A percentile compares a stretch with the other conserved stretches of the same genome.
These are phyloP conservation scores for Hansenula sp. DNA, from an alignment of 1,139 yeast species.

Conservation along the genomic window DNA sequence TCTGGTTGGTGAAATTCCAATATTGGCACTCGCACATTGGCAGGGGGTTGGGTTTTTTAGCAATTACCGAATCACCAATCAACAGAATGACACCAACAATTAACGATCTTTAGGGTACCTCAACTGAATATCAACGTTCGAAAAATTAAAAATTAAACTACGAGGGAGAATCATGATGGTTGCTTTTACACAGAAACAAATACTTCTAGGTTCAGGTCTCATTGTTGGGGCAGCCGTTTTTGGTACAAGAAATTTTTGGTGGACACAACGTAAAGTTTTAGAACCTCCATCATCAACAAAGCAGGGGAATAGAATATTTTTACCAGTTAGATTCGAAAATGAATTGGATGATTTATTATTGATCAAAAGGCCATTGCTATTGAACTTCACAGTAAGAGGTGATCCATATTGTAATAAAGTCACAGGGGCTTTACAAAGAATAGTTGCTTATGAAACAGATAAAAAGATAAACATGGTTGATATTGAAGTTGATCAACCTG, in stretches of 20 bases:
- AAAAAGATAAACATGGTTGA: slow-evolving; percentile 61
- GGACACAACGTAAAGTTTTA: slow-evolving; percentile 23
- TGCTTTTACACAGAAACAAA: slow-evolving; percentile 16
- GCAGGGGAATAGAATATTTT: slow-evolving; percentile 33
- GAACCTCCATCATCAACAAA: slow-evolving; percentile 28
- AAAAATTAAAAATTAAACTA: too few relatives aligned
- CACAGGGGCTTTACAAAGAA: slow-evolving; percentile 58
- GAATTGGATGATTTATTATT: slow-evolving; percentile 57
- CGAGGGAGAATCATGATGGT: slow-evolving; percentile 3
- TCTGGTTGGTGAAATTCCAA: too few relatives aligned
- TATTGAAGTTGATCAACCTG: slow-evolving; percentile 64
- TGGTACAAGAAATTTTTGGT: slow-evolving; percentile 23
- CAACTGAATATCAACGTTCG: too few relatives aligned
- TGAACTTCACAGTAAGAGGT: slow-evolving; percentile 71
- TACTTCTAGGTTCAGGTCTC: slow-evolving; percentile 22
- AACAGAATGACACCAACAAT: too few relatives aligned
- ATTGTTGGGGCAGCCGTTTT: slow-evolving; percentile 16
- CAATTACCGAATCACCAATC: too few relatives aligned
- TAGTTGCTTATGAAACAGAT: slow-evolving; percentile 49
- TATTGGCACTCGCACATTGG: too few relatives aligned
- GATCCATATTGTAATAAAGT: slow-evolving; percentile 59
- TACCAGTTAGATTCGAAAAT: slow-evolving; percentile 41
- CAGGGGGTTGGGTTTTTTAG: too few relatives aligned
- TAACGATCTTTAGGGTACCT: too few relatives aligned
- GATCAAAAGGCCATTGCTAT: slow-evolving; percentile 56